Percentiles rank a stretch among this genome's conserved stretches.
These are phyloP conservation scores for Trametopsis cervina DNA, from an alignment of 768 basidiomycete species.

Conservation along the genomic window DNA sequence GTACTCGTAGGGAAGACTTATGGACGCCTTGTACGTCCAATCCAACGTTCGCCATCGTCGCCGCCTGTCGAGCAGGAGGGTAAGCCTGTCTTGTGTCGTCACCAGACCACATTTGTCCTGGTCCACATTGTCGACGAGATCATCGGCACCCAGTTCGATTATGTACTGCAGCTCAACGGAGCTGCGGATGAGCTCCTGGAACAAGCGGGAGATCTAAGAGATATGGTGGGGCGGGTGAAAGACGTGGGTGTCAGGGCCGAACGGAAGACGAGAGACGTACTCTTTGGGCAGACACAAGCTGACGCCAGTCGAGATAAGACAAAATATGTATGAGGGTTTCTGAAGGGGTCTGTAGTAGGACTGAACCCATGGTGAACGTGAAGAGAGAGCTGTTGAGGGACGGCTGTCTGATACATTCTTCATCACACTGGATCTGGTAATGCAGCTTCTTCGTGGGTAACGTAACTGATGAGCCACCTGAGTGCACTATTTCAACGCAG, in stretches of 20 bases:
- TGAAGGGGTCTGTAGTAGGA: too few relatives aligned
- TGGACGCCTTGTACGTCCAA: slow-evolving; percentile 18
- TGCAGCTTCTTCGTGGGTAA: too few relatives aligned
- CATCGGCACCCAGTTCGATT: slow-evolving; percentile 27
- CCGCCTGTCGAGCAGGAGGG: slow-evolving; percentile 28
- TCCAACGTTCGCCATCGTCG: slow-evolving; percentile 28
- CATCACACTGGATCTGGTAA: too few relatives aligned
- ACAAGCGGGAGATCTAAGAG: slow-evolving; percentile 20
- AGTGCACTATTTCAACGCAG: too few relatives aligned
- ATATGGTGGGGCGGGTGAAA: background rate
- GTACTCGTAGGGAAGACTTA: slow-evolving; percentile 30
- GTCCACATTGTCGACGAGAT: slow-evolving; percentile 20
- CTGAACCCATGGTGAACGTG: too few relatives aligned
- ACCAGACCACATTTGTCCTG: too few relatives aligned
- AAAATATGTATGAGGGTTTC: slow-evolving; percentile 17
- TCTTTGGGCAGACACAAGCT: slow-evolving; percentile 11
- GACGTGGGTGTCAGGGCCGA: too few relatives aligned
- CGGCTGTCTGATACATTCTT: too few relatives aligned
- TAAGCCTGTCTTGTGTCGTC: slow-evolving; percentile 23
- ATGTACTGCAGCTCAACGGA: slow-evolving; percentile 24
- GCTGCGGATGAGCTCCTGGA: slow-evolving; percentile 15
- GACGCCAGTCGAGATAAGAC: slow-evolving; percentile 8
- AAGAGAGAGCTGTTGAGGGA: too few relatives aligned
- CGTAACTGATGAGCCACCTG: too few relatives aligned
- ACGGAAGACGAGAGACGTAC: too few relatives aligned